Evolutionary conservation across 106 monocot species (phyloP), one percentile per base, ranked within the genome.

Genomic region (Hemerocallis citrina): DNA sequence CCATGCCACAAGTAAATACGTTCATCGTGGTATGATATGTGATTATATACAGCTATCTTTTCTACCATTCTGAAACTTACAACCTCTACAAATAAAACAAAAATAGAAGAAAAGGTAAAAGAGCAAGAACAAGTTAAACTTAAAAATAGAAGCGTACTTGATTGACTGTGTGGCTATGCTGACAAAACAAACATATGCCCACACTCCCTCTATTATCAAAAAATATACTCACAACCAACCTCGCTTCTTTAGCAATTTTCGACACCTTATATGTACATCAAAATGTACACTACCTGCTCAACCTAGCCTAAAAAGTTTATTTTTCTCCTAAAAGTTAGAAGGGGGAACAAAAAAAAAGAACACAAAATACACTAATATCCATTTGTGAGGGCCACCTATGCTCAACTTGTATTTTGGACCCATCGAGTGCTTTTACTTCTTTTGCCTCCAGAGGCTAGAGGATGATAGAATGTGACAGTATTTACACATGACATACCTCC

Each of bases 401-500:
- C n/a, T n/a, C n/a, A n/a, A n/a, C n/a, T n/a, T n/a, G n/a, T n/a
- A n/a, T n/a, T n/a, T n/a, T n/a, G n/a, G n/a, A n/a, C n/a, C n/a
- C 37, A 38, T 52, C 29, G 6, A 14, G 28, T 52, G 4, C 8
- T 14, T 19, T 29, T 38, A 38, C 5, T 6, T 6, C 11, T 11
- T 11, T 38, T 11, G 11, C 11, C 52, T 52, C 29, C 27, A 27
- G 29, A 30, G 12, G 12, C 27, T 52, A 19, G 52, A 59, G 31
- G 21, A 20, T 37, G 38, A 17, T 35, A 5, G 37, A 11, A 38
- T 6, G 37, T 38, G 6, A n/a, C n/a, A 69, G 28, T 41, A 50
- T 56, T 66, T 66, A 82, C 45, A 73, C 82, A 7, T 70, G 54
- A 49, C 73, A 82, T 13, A 77, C 51, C 3, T 61, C 55, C 0